A percentile compares a stretch with the other conserved stretches of the same genome.
Conservation (phyloP, 345 rosid genomes). For the Syzygium oleosum region DNA sequence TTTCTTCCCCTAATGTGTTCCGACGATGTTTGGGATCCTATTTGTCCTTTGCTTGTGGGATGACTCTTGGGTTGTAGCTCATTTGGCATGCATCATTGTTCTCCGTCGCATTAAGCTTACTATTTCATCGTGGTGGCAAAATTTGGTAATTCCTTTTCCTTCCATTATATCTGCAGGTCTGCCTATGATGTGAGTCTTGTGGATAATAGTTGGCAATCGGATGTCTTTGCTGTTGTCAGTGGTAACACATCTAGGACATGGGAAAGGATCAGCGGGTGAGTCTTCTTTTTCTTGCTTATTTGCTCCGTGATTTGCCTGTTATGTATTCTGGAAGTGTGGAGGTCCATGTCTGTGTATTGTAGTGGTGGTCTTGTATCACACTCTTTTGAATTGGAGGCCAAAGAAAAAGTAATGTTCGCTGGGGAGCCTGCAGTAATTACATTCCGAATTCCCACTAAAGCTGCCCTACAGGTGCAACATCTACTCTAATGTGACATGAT, state of each 20-base stretch:
- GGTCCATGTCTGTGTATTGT: not conserved
- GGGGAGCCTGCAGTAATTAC: conserved; percentile 82
- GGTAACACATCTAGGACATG: conserved; percentile 72
- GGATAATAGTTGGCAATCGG: conserved; percentile 63
- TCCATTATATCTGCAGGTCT: conserved; percentile 32
- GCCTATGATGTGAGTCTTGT: conserved; percentile 63
- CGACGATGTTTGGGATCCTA: not conserved
- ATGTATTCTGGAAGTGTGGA: not conserved
- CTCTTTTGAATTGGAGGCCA: conserved; percentile 75
- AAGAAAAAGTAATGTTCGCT: conserved; percentile 55
- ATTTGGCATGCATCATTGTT: not conserved
- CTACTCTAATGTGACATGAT: not conserved
- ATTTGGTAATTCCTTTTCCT: not conserved
- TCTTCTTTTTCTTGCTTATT: not conserved
- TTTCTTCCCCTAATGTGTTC: not conserved
- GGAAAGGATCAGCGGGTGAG: conserved; percentile 94
- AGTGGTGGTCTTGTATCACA: conserved; percentile 77
- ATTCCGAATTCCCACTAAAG: conserved; percentile 79
- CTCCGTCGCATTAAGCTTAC: not conserved
- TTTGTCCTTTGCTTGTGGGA: not conserved
- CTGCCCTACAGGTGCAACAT: conserved; percentile 61
- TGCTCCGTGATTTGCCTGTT: not conserved
- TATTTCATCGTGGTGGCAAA: not conserved
- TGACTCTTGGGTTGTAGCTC: not conserved
- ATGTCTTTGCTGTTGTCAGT: conserved; percentile 39